Base-by-base conservation (phyloP, 2,329 filamentous ascomycete genomes). In the Fusarium fracticaudum region DNA sequence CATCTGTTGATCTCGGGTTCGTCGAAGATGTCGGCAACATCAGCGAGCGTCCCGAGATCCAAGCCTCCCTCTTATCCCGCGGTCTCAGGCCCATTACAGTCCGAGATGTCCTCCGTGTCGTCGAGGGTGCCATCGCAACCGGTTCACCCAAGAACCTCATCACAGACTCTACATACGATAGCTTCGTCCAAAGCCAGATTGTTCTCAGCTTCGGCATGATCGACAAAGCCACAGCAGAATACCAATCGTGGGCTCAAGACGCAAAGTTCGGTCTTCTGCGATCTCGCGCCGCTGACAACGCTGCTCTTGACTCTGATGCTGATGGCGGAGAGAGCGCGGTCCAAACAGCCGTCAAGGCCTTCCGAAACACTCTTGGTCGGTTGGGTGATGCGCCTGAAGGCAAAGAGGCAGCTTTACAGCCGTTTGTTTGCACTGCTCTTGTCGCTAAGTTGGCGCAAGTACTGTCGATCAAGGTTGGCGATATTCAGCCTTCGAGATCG, bases 121-220 rank as follows among this genome's bases (percentile, higher is more conserved):
- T 76, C 4, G 74, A 76, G 51, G 74, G 72, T 9, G 72, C 72
- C 57, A 76, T 76, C 38, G 74, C 54, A 43, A 77, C 67, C 1
- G 70, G 74, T 22, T 66, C 57, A 20, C 74, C 74, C 31, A 64
- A 70, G 57, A 68, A 64, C 26, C 44, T 44, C 33, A 33, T 3
- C 43, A 18, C 35, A 18, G 50, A 63, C 40, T 69, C 50, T 44
- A 24, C 35, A 12, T 76, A 76, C 41, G 74, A 76, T 62, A n/a
- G 47, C 24, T 76, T 76, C 48, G 57, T 48, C 14, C 64, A 76
- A 14, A 58, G 74, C 29, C 74, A 76, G 50, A 76, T 76, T 29
- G 69, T 76, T 20, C 74, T 76, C 33, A 74, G 74, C 47, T 76
- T 76, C 51, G 74, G 74, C 22, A 76, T 69, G 70, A 77, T 76